phyloP scores from a whole-genome alignment of 352 stramenopile species.

The Thraustochytrium striatum region DNA sequence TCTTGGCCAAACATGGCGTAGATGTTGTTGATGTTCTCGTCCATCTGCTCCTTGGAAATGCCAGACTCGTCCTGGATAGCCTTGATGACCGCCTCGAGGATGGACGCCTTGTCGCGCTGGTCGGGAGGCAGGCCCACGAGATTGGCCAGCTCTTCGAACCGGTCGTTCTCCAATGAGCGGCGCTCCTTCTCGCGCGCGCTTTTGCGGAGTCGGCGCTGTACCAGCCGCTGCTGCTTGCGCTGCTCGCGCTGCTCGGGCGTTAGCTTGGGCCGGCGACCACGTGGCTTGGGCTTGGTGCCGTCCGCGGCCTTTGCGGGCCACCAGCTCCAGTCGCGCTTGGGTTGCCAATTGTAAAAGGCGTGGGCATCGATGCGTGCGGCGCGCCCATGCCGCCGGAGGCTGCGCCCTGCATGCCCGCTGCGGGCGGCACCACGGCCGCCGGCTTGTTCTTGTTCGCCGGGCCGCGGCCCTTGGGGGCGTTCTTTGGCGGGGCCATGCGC shows the following conservation, averaged over 20 bases:
- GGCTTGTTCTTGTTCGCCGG: not conserved
- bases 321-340: too few species aligned
- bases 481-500: too few species aligned
- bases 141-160: slow-evolving; percentile 34
- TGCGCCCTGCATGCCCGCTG: not conserved
- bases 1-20: too few species aligned
- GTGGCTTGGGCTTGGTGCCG: slow-evolving; percentile 12
- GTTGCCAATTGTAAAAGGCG: not conserved
- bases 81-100: slow-evolving; percentile 32
- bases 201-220: not conserved
- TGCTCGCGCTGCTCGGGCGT: slow-evolving; percentile 33
- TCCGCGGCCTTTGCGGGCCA: not conserved
- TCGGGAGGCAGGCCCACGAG: not conserved
- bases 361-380: not conserved
- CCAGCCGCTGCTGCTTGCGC: slow-evolving; percentile 6
- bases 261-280: slow-evolving; percentile 11
- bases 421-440: not conserved
- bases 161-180: slow-evolving; percentile 25
- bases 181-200: slow-evolving; percentile 36
- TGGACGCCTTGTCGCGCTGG: slow-evolving; percentile 41
- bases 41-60: too few species aligned
- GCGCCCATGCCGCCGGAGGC: not conserved
- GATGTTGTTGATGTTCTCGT: too few species aligned
- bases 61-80: slow-evolving; percentile 39
- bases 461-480: not conserved